phyloP scores from a whole-genome alignment of 2,329 filamentous ascomycete genomes.

The Arthrobotrys sinensis region DNA sequence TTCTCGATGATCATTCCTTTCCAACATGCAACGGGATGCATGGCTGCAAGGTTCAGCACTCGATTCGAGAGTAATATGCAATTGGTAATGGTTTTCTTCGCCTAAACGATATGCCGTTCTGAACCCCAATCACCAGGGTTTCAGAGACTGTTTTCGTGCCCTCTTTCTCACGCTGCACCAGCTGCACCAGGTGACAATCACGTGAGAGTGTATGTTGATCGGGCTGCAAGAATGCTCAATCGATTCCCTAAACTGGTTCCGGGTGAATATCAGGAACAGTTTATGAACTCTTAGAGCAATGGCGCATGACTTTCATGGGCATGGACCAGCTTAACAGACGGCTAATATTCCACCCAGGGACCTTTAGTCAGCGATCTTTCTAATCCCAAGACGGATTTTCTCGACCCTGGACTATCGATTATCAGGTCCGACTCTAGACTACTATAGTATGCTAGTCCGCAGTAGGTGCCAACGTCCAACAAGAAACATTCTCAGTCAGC shows the following conservation, averaged over 20 bases:
- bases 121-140: slow-evolving; percentile 7
- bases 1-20: slow-evolving; percentile 29
- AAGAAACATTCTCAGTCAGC: neutral
- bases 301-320: slow-evolving; percentile 19
- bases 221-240: neutral
- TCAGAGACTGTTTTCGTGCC: slow-evolving; percentile 1
- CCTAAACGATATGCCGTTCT: slow-evolving; percentile 1
- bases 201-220: slow-evolving; percentile 8
- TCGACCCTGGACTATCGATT: slow-evolving; percentile 8
- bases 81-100: slow-evolving; percentile 24
- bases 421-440: neutral
- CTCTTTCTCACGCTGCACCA: neutral
- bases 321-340: slow-evolving; percentile 19
- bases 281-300: neutral
- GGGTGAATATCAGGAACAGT: slow-evolving; percentile 25
- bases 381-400: neutral
- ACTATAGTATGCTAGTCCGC: too few species aligned
- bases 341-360: slow-evolving; percentile 5
- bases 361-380: slow-evolving; percentile 22
- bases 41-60: slow-evolving; percentile 32
- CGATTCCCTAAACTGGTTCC: neutral
- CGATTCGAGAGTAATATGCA: slow-evolving; percentile 20
- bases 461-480: slow-evolving; percentile 11
- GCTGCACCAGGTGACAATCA: slow-evolving; percentile 14
- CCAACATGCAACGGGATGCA: slow-evolving; percentile 24